A percentile compares a stretch with the other conserved stretches of the same genome.
Conservation (phyloP, 164 flowering plant species). For the Aristolochia contorta region DNA sequence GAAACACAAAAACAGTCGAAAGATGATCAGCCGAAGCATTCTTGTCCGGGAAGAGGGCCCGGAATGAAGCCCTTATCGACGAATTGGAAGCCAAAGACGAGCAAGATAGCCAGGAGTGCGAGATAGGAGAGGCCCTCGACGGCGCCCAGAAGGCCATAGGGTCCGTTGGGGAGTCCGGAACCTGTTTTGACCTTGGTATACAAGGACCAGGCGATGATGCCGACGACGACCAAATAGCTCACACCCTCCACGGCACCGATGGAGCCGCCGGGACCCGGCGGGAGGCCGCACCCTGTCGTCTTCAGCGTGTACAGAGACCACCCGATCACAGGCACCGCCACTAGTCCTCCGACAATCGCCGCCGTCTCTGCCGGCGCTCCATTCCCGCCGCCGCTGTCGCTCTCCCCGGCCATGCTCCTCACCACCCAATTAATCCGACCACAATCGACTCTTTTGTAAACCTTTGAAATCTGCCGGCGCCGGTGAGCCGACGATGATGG, state of each 20-base stretch:
- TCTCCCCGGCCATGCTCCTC: constrained; percentile 38
- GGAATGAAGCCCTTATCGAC: constrained; percentile 68
- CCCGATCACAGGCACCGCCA: constrained; percentile 69
- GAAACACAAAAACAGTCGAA: too few species aligned
- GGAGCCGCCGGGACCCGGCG: constrained; percentile 94
- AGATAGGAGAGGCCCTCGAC: constrained; percentile 84
- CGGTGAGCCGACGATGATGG: background rate
- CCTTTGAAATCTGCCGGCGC: background rate
- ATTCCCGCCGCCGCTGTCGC: constrained; percentile 21
- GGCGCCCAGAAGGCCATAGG: constrained; percentile 82
- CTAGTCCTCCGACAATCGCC: constrained; percentile 63
- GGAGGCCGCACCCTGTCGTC: constrained; percentile 92
- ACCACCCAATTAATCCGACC: background rate
- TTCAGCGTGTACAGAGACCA: constrained; percentile 98
- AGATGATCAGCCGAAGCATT: constrained; percentile 62
- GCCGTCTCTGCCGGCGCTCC: constrained; percentile 30
- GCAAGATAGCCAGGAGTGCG: constrained; percentile 48
- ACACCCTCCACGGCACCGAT: constrained; percentile 92
- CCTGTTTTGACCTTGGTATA: constrained; percentile 84
- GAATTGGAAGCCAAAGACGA: constrained; percentile 77
- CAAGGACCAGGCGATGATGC: constrained; percentile 75
- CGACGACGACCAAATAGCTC: constrained; percentile 66
- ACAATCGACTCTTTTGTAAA: background rate
- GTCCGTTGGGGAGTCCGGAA: constrained; percentile 80
- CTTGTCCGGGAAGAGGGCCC: constrained; percentile 76